Conservation (phyloP, 1,139 yeast genomes). For the Spencermartinsiella ligniputridi region DNA sequence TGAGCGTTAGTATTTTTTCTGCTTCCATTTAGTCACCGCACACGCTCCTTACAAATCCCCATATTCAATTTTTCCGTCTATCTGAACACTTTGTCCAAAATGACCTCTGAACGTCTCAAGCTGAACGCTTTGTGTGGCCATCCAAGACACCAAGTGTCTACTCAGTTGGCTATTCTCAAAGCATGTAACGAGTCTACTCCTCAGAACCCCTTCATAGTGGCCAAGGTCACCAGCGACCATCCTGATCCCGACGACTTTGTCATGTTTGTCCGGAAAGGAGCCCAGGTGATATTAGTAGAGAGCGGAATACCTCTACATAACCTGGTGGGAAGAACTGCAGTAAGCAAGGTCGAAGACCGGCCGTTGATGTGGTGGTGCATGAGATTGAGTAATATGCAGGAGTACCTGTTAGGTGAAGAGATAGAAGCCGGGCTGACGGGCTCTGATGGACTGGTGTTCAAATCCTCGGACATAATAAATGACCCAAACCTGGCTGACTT, state of each 20-base stretch:
- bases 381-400: constrained; percentile 15
- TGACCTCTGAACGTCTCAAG: background rate
- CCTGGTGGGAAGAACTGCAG: constrained; percentile 22
- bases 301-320: constrained; percentile 25
- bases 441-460: constrained; percentile 23
- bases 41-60: background rate
- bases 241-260: constrained; percentile 27
- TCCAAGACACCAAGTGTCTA: constrained; percentile 15
- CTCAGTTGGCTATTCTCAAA: constrained; percentile 17
- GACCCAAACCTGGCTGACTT: background rate
- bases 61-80: constrained; percentile 8
- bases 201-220: constrained; percentile 19
- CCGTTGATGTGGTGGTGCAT: constrained; percentile 23
- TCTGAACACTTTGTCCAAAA: no score
- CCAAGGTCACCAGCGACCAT: constrained; percentile 22
- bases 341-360: constrained; percentile 20
- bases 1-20: no score
- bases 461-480: constrained; percentile 4
- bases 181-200: constrained; percentile 5
- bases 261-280: constrained; percentile 18
- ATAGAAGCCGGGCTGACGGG: constrained; percentile 26
- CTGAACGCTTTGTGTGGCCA: constrained; percentile 7
- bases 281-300: constrained; percentile 19
- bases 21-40: no score
- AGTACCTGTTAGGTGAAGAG: constrained; percentile 24